These are phyloP conservation scores for Pyracantha coccinea DNA, from an alignment of 331 rosid species.

Conservation along the genomic window DNA sequence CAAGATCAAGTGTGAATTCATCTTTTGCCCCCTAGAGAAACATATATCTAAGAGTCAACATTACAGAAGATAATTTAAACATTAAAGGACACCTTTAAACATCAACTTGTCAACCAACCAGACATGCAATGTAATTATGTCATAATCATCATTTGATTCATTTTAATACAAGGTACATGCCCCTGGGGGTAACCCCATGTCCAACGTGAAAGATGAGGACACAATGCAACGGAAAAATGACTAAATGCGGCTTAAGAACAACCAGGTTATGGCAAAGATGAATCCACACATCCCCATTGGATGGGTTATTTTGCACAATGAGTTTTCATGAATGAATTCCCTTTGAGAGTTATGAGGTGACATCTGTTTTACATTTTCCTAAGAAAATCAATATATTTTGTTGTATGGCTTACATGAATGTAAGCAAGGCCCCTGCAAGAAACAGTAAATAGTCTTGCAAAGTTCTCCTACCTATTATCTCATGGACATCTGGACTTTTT, in stretches of 20 bases:
- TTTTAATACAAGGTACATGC: background rate
- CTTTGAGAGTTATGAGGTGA: too few relatives aligned
- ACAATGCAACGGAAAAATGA: background rate
- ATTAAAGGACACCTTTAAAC: background rate
- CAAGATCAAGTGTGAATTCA: slow-evolving; percentile 92
- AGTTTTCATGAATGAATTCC: too few relatives aligned
- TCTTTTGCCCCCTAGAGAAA: slow-evolving; percentile 67
- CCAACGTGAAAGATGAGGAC: background rate
- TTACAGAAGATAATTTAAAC: background rate
- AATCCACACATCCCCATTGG: background rate
- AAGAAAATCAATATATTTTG: background rate
- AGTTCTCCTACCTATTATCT: background rate
- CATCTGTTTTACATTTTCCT: too few relatives aligned
- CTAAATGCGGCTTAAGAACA: too few relatives aligned
- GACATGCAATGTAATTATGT: background rate
- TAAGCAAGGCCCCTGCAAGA: background rate
- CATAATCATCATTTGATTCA: background rate
- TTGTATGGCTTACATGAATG: background rate
- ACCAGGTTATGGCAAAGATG: background rate
- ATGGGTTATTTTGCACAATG: background rate
- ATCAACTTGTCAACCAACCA: slow-evolving; percentile 6
- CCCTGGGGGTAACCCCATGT: background rate
- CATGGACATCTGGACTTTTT: background rate
- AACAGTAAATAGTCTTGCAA: background rate
- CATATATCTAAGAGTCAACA: background rate